phyloP scores from a whole-genome alignment of 768 basidiomycete genomes.

The Tulasnella sp. region DNA sequence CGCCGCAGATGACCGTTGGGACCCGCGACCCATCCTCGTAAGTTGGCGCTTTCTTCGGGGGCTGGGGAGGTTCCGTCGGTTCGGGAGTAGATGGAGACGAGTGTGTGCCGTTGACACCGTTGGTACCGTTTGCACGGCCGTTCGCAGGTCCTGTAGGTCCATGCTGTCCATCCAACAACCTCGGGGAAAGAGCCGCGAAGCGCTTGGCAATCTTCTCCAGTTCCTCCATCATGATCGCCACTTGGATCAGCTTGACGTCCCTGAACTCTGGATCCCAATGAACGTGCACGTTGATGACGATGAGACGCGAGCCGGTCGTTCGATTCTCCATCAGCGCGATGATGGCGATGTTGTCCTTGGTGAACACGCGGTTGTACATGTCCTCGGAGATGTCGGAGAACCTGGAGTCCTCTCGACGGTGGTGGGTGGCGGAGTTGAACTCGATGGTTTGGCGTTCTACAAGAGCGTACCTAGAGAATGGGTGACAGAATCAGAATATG shows the following conservation, averaged over 20 bases:
- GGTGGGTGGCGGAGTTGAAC: conserved; percentile 41
- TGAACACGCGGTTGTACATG: conserved; percentile 98
- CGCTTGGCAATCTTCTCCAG: conserved; percentile 76
- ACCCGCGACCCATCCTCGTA: conserved; percentile 84
- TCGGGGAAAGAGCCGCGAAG: conserved; percentile 75
- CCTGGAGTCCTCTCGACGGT: not conserved
- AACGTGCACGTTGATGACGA: conserved; percentile 85
- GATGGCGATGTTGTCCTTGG: conserved; percentile 88
- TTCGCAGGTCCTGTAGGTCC: not conserved
- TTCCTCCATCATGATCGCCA: conserved; percentile 85
- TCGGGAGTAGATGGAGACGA: conserved; percentile 20
- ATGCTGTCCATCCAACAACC: conserved; percentile 18
- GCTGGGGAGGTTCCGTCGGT: conserved; percentile 22
- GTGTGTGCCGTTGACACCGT: conserved; percentile 7
- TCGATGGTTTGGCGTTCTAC: conserved; percentile 91
- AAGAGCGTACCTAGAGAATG: conserved; percentile 61
- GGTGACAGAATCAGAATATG: not conserved
- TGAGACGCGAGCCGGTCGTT: conserved; percentile 73
- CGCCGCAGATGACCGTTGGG: conserved; percentile 84
- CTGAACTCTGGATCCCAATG: conserved; percentile 86
- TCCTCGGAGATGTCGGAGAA: conserved; percentile 92
- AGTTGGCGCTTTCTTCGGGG: conserved; percentile 44
- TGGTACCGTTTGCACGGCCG: not conserved
- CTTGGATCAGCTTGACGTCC: conserved; percentile 96
- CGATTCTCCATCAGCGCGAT: conserved; percentile 78